Base-by-base conservation (phyloP, 2,329 filamentous ascomycete species). In the Aspergillus sp. region DNA sequence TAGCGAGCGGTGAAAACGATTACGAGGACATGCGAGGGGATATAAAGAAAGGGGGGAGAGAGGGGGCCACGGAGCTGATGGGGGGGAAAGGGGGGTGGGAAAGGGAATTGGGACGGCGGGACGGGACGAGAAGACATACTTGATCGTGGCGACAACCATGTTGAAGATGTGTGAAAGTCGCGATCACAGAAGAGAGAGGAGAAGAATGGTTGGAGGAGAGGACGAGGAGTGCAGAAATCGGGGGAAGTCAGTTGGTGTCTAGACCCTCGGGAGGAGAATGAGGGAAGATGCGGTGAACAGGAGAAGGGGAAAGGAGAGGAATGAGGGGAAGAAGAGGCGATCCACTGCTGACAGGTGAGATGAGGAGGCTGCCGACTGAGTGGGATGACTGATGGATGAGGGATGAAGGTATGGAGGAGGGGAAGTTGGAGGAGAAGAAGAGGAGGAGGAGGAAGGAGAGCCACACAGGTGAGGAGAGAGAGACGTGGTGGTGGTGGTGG, bases 111-210 rank as follows among this genome's bases (percentile, higher is more conserved):
- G 45, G 49, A 49, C 40, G 56, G 43, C 43, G 47, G 52, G 43
- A 22, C 45, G 50, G 22, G 40, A 24, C 26, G 17, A 48, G 38
- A 41, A 47, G 51, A 75, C 80, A 63, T 73, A 84, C 82, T 84
- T 84, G 72, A 84, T 84, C 58, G 82, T 84, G 69, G 82, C 81
- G 63, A 84, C 82, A 70, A 83, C 81, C 79, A 82, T 82, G 58
- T 68, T 76, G 63, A 46, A 54, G 47, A 55, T 22, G 41, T 49
- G 45, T n/a, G 43, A 35, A 44, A 44, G 17, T 54, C 51, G 41
- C 51, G 52, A 30, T 30, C 26, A 30, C 3, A 10, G 26, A 30
- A 30, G 9, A 30, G 26, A 9, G 26, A 30, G 24, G 24, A 10
- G 26, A 30, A 30, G 51, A 24, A 53, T 42, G 51, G 52, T 55